phyloP scores from a whole-genome alignment of 1,284 basidiomycete genomes.

The Phlebopus sp. region DNA sequence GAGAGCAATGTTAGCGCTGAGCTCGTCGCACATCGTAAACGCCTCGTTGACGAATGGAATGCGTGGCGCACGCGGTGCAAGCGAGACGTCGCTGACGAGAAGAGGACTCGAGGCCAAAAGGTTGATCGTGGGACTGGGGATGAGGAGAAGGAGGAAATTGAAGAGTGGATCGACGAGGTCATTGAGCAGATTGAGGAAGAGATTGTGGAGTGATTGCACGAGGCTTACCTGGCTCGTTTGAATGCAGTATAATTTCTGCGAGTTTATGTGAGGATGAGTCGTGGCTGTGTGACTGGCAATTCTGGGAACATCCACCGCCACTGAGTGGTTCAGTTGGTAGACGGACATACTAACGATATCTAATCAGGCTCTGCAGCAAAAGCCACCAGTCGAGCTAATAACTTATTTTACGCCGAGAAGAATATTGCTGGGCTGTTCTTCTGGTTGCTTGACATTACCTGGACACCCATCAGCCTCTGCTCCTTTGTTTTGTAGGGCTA shows the following conservation, averaged over 20 bases:
- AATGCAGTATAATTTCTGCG: not conserved
- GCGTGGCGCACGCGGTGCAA: conserved; percentile 78
- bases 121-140: conserved; percentile 41
- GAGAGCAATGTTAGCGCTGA: conserved; percentile 94
- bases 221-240: not conserved
- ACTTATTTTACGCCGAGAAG: not conserved
- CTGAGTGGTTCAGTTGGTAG: too few relatives aligned
- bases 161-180: conserved; percentile 89
- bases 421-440: not conserved
- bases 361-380: not conserved
- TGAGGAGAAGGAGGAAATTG: conserved; percentile 79
- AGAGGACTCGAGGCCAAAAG: conserved; percentile 35
- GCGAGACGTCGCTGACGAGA: conserved; percentile 57
- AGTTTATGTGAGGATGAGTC: not conserved
- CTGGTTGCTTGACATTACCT: not conserved
- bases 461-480: not conserved
- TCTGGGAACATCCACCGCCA: too few relatives aligned
- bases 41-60: conserved; percentile 98
- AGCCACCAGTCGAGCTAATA: not conserved
- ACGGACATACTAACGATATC: not conserved
- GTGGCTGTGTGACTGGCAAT: not conserved
- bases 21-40: conserved; percentile 86
- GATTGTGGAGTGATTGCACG: conserved; percentile 40
- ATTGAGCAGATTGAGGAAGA: conserved; percentile 89
- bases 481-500: conserved; percentile 5